phyloP scores from a whole-genome alignment of 768 basidiomycete genomes.

The Russula sp. region DNA sequence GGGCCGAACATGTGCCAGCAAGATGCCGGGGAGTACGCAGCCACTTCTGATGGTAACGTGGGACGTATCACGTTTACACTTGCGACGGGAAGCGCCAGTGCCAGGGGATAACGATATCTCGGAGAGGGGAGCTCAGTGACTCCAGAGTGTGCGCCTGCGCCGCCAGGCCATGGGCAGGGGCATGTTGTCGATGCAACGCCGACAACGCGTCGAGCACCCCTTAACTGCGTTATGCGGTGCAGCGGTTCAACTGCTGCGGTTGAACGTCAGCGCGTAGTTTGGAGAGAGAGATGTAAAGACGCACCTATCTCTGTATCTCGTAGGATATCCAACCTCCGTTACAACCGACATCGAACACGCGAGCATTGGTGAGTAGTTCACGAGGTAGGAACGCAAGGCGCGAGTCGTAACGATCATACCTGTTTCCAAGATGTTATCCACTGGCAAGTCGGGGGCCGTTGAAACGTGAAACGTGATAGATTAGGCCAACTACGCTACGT shows the following conservation, averaged over 20 bases:
- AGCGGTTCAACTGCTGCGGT: not conserved
- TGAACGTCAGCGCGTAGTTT: not conserved
- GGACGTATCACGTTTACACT: slow-evolving; percentile 27
- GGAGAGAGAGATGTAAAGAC: slow-evolving; percentile 30
- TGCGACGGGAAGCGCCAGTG: slow-evolving; percentile 1
- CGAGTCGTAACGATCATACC: no score
- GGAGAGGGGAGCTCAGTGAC: slow-evolving; percentile 49
- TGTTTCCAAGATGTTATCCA: no score
- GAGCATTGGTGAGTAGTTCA: no score
- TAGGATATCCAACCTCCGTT: slow-evolving; percentile 27
- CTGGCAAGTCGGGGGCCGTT: no score
- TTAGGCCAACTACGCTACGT: no score
- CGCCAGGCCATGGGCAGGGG: slow-evolving; percentile 72
- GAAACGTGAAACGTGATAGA: no score
- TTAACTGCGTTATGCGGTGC: slow-evolving; percentile 52
- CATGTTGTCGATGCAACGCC: slow-evolving; percentile 80
- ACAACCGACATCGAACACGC: slow-evolving; percentile 24
- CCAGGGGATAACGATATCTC: slow-evolving; percentile 23
- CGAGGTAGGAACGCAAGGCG: no score
- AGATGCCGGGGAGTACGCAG: slow-evolving; percentile 72
- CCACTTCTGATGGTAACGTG: not conserved
- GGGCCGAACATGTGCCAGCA: slow-evolving; percentile 74
- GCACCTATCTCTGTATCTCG: slow-evolving; percentile 25
- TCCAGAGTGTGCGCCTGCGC: slow-evolving; percentile 69
- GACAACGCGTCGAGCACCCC: slow-evolving; percentile 58